Evolutionary conservation across 73 alveolate species (phyloP), one percentile per base, ranked within the genome.

Genomic region (Loxodes magnus): DNA sequence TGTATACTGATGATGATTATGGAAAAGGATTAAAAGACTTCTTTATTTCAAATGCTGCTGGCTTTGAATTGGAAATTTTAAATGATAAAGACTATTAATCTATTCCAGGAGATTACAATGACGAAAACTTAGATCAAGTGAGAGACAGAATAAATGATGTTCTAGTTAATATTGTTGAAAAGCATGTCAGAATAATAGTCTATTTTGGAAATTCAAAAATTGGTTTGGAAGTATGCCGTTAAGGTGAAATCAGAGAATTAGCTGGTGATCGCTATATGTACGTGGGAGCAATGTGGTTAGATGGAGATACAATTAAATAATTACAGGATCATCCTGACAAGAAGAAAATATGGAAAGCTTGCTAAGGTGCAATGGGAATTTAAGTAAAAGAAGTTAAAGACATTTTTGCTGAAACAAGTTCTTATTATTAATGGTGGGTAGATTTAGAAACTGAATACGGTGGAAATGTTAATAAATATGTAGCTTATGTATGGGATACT

Each of bases 221-320:
- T 0, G n/a, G 43, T 1, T 24, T 41, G 2, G 51, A 46, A 10
- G 20, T 46, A 0, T 37, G 43, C 20, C 22, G 27, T 12, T 9
- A 9, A 10, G 39, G 23, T 10, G 2, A 46, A 25, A 23, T 25
- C 14, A 46, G 17, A 46, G 59, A 46, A 46, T 41, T 46, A 25
- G n/a, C 22, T 46, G 59, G 59, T 12, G 5, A 9, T n/a, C 43
- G 27, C 26, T 46, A 46, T 24, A 41, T 41, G 53, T 25, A 17
- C 20, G n/a, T 46, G n/a, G 59, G 59, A n/a, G 15, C 53, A 4
- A 24, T 7, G 10, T 46, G 59, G 59, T 9, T 46, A n/a, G 17
- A 16, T 21, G 7, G 21, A 1, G 39, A 17, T 24, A 9, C 27
- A 9, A 12, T n/a, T 17, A 23, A 9, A 0, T 16, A 10, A 7